A percentile compares a stretch with the other conserved stretches of the same genome.
Evolutionary conservation across 2,329 filamentous ascomycete genomes (phyloP).

Genomic region (Didymella pinodella): DNA sequence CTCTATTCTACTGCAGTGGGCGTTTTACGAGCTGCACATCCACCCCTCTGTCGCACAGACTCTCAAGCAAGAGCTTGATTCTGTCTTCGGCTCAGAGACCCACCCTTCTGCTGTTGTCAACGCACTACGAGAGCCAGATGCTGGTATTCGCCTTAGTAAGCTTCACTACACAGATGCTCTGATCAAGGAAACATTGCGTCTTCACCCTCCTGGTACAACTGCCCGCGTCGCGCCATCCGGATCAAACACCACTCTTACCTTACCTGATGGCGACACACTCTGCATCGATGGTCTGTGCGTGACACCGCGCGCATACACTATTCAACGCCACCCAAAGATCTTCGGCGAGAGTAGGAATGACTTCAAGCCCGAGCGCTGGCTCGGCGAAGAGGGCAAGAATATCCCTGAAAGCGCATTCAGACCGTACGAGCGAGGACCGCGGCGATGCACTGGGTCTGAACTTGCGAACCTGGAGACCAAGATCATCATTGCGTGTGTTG

Average conservation of each 20-base stretch:
- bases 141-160: slow-evolving; percentile 18
- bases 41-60: slow-evolving; percentile 24
- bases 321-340: slow-evolving; percentile 27
- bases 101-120: neutral
- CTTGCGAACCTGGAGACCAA: slow-evolving; percentile 61
- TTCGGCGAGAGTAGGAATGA: slow-evolving; percentile 30
- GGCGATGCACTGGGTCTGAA: slow-evolving; percentile 65
- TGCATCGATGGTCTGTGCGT: slow-evolving; percentile 24
- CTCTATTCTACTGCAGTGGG: slow-evolving; percentile 35
- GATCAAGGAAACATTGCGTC: slow-evolving; percentile 55
- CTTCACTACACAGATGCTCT: slow-evolving; percentile 55
- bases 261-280: slow-evolving; percentile 21
- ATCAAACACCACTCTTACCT: slow-evolving; percentile 21
- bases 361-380: slow-evolving; percentile 34
- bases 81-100: neutral
- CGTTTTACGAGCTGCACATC: slow-evolving; percentile 35
- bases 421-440: slow-evolving; percentile 61
- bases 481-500: slow-evolving; percentile 58
- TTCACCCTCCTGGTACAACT: slow-evolving; percentile 48
- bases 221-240: slow-evolving; percentile 24
- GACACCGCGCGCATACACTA: slow-evolving; percentile 25
- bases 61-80: neutral
- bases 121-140: neutral
- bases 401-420: slow-evolving; percentile 58
- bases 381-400: slow-evolving; percentile 21